A percentile compares a stretch with the other conserved stretches of the same genome.
Evolutionary conservation across 2,329 filamentous ascomycete genomes (phyloP).

Genomic region (Pseudopithomyces maydicus): DNA sequence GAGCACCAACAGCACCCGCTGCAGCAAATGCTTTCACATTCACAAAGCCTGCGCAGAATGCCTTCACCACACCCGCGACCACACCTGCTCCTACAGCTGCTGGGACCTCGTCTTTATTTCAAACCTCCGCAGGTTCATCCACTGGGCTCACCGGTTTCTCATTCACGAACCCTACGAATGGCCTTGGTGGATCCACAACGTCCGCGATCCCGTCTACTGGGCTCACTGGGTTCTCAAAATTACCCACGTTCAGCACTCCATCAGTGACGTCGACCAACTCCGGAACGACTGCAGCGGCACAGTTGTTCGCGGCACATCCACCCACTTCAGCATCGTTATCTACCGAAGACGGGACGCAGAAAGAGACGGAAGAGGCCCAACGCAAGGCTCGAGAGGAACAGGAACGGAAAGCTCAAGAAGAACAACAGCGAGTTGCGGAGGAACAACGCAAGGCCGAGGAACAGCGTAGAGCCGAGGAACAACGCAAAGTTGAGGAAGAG

Average conservation of each 20-base stretch:
- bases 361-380: conserved; percentile 5
- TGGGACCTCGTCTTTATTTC: background rate
- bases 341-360: background rate
- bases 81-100: background rate
- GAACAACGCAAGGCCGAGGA: conserved; percentile 20
- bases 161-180: background rate
- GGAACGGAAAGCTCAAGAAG: conserved; percentile 9
- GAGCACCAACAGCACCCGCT: background rate
- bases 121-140: background rate
- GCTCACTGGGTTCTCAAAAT: background rate
- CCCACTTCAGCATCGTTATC: background rate
- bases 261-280: background rate
- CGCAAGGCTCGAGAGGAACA: conserved; percentile 8
- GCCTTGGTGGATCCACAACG: background rate
- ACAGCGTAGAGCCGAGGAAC: conserved; percentile 18
- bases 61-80: background rate
- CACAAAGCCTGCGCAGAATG: background rate
- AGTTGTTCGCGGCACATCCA: background rate
- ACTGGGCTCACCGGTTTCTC: background rate
- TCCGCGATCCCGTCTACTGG: background rate
- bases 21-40: background rate
- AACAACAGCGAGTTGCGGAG: conserved; percentile 7
- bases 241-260: background rate
- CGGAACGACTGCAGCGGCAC: background rate
- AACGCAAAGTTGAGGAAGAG: conserved; percentile 12